Base-by-base conservation (phyloP, 768 basidiomycete species). In the Gymnopilus dilepis region DNA sequence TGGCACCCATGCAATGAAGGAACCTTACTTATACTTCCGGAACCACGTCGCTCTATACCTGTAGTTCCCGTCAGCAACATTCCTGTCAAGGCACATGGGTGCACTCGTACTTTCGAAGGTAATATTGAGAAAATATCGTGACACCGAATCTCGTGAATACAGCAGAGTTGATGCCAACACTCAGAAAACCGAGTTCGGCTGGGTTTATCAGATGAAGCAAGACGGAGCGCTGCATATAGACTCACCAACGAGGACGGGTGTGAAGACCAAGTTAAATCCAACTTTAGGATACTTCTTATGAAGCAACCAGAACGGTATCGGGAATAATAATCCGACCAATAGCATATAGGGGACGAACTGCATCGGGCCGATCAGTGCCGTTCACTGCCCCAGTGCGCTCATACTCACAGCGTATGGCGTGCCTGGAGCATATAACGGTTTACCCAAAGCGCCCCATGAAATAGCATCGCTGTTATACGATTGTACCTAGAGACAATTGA, bases 391-490 rank as follows among this genome's bases (percentile, higher is more conserved):
- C 43, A 64, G 12, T 22, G 9, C 22, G 15, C 6, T 34, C n/a
- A 21, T 7, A 62, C 67, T 69, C 62, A 80, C 80, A 54, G 77
- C 78, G 66, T 84, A 84, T 8, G 76, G 75, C 1, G 76, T 75
- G 17, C 78, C 79, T 1, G 78, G 76, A 3, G 77, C 76, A 62
- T 79, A 84, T 3, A 83, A 69, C 31, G 77, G 76, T 62, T 81
- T 80, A 9, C 79, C 81, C 28, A 85, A 80, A 1, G 82, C 84
- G 30, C 85, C 84, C 83, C 84, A 86, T 0, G 84, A 77, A 42
- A 85, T 77, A 9, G 84, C 84, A 55, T 76, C 78, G 47, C 76
- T 80, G 72, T 85, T 85, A 69, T 82, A 84, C 8, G 70, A 69
- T 72, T 82, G 80, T 2, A 81, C 76, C 71, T 73, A 42, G 12